These are phyloP conservation scores for Fusarium zealandicum DNA, from an alignment of 2,329 filamentous ascomycete genomes.

Conservation along the genomic window DNA sequence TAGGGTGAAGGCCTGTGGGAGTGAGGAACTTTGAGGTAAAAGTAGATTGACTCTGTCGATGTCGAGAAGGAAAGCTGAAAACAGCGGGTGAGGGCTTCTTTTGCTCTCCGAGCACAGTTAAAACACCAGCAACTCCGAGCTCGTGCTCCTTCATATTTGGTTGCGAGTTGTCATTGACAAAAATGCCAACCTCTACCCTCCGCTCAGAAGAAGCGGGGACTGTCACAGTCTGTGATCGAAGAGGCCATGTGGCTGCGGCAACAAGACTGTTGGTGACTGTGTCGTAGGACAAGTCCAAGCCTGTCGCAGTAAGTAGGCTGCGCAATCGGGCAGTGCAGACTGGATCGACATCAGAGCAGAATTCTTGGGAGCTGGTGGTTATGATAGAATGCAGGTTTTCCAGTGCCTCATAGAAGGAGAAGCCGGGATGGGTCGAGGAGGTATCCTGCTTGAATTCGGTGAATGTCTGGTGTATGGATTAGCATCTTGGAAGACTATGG, in stretches of 20 bases:
- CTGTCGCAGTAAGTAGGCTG: slow-evolving; percentile 60
- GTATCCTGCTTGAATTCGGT: slow-evolving; percentile 53
- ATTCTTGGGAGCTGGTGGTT: slow-evolving; percentile 57
- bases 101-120: slow-evolving; percentile 81
- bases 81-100: slow-evolving; percentile 75
- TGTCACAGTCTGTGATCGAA: slow-evolving; percentile 50
- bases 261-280: slow-evolving; percentile 69
- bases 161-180: slow-evolving; percentile 67
- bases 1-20: slow-evolving; percentile 85
- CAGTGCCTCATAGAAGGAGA: slow-evolving; percentile 75
- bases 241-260: slow-evolving; percentile 70
- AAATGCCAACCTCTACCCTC: slow-evolving; percentile 81
- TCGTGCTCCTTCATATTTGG: slow-evolving; percentile 71
- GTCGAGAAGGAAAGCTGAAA: slow-evolving; percentile 84
- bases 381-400: slow-evolving; percentile 63
- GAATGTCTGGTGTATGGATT: slow-evolving; percentile 61
- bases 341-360: slow-evolving; percentile 57
- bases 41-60: slow-evolving; percentile 64
- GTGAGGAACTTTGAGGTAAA: slow-evolving; percentile 71
- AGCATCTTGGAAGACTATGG: neutral
- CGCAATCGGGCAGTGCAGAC: slow-evolving; percentile 59
- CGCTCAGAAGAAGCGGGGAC: slow-evolving; percentile 53
- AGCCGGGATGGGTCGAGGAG: slow-evolving; percentile 56
- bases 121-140: slow-evolving; percentile 77
- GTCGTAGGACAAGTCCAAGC: slow-evolving; percentile 81